Conservation (phyloP, 495 filamentous ascomycete genomes). For the Amphirosellinia nigrospora region DNA sequence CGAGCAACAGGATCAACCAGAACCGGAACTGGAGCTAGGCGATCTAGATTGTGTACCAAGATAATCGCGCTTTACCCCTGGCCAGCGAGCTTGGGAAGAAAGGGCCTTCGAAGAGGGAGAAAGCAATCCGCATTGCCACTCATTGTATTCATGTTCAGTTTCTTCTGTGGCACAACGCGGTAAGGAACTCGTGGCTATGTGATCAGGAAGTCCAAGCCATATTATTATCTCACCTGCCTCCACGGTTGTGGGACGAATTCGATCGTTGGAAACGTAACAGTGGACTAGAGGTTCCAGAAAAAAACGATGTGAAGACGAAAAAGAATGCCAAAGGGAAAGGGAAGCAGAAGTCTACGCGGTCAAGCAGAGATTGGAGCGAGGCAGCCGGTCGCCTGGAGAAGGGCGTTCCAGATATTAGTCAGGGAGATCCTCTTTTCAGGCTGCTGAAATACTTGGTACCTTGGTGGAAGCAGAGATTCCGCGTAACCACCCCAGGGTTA, state of each 20-base stretch:
- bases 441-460: conserved; percentile 75
- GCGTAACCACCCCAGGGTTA: conserved; percentile 76
- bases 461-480: conserved; percentile 90
- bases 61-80: conserved; percentile 56
- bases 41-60: conserved; percentile 75
- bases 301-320: conserved; percentile 42
- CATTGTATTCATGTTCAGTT: conserved; percentile 91
- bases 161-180: conserved; percentile 84
- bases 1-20: conserved; percentile 36
- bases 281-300: conserved; percentile 60
- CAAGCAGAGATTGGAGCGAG: conserved; percentile 75
- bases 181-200: conserved; percentile 86
- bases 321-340: conserved; percentile 39
- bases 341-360: conserved; percentile 52
- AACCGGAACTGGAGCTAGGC: conserved; percentile 42
- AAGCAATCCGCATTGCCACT: conserved; percentile 74
- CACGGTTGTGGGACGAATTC: conserved; percentile 70
- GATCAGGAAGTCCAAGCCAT: conserved; percentile 80
- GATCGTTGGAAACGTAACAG: conserved; percentile 74
- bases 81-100: conserved; percentile 74
- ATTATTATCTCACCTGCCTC: conserved; percentile 72
- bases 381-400: conserved; percentile 71
- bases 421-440: conserved; percentile 81
- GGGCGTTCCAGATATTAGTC: conserved; percentile 71
- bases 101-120: conserved; percentile 83